phyloP scores from a whole-genome alignment of 768 basidiomycete species.

The Piloderma croceum region DNA sequence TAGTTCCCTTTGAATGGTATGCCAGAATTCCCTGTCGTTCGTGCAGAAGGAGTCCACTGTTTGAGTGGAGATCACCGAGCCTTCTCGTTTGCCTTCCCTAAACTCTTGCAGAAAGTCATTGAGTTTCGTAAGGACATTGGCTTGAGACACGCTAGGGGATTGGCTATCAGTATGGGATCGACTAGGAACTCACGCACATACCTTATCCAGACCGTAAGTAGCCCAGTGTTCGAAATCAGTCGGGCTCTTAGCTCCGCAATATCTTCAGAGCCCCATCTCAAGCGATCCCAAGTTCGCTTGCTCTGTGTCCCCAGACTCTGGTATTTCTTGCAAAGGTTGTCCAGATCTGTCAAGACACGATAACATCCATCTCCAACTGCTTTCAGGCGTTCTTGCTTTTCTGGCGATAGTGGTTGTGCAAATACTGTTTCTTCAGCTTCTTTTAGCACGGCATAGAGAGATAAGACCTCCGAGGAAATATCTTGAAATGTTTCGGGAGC shows the following conservation, averaged over 20 bases:
- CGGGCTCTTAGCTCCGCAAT: constrained; percentile 11
- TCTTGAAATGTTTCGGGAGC: constrained; percentile 5
- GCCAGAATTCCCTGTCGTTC: constrained; percentile 16
- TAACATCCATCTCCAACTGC: constrained; percentile 6
- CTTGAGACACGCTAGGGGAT: no score
- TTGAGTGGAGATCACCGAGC: constrained; percentile 8
- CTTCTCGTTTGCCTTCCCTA: constrained; percentile 13
- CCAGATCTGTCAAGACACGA: constrained; percentile 8
- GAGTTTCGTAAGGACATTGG: no score
- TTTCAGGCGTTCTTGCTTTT: constrained; percentile 9
- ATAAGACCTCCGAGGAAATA: constrained; percentile 5
- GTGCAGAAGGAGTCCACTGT: constrained; percentile 13
- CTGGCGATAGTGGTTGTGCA: no score
- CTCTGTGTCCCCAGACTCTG: constrained; percentile 12
- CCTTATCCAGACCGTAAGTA: constrained; percentile 10
- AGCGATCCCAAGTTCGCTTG: constrained; percentile 16
- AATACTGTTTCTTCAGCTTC: constrained; percentile 28
- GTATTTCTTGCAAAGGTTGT: constrained; percentile 7
- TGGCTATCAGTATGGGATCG: no score
- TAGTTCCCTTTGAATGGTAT: constrained; percentile 10
- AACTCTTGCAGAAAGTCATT: constrained; percentile 13
- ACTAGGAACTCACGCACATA: no score
- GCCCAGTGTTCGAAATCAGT: constrained; percentile 7
- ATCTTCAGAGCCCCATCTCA: constrained; percentile 13
- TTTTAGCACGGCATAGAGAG: constrained; percentile 7